A percentile compares a stretch with the other conserved stretches of the same genome.
Conservation (phyloP, 495 filamentous ascomycete species). For the Chaetomidium leptoderma region DNA sequence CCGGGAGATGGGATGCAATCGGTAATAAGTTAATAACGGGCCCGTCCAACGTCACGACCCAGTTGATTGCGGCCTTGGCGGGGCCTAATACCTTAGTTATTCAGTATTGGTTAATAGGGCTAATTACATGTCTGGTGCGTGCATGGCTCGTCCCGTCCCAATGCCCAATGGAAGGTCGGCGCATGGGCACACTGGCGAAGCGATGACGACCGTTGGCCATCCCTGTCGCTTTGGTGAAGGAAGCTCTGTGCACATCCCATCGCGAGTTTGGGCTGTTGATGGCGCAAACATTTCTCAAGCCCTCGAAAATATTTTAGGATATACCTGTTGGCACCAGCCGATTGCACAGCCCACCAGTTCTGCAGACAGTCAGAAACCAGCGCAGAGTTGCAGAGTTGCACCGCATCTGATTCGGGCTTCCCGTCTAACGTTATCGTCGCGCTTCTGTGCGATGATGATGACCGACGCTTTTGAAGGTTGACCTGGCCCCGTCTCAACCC, state of each 20-base stretch:
- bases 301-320: not conserved
- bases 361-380: not conserved
- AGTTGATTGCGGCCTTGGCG: not conserved
- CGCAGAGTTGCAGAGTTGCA: not conserved
- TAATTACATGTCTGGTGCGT: slow-evolving; percentile 11
- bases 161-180: slow-evolving; percentile 1
- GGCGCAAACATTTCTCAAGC: not conserved
- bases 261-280: not conserved
- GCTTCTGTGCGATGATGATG: not conserved
- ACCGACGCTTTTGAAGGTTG: not conserved
- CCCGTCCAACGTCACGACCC: not conserved
- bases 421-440: not conserved
- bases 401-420: too few species aligned
- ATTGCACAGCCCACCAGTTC: too few species aligned
- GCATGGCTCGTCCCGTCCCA: not conserved
- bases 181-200: slow-evolving; percentile 19
- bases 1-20: slow-evolving; percentile 6
- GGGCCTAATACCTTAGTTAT: too few species aligned
- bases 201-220: slow-evolving; percentile 31
- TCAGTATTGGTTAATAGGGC: too few species aligned
- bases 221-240: slow-evolving; percentile 16
- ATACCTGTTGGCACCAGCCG: not conserved
- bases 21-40: not conserved
- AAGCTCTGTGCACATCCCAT: slow-evolving; percentile 20
- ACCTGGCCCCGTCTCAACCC: slow-evolving; percentile 5